Evolutionary conservation across 1,284 basidiomycete genomes (phyloP).

Genomic region (Schizophyllum amplum): DNA sequence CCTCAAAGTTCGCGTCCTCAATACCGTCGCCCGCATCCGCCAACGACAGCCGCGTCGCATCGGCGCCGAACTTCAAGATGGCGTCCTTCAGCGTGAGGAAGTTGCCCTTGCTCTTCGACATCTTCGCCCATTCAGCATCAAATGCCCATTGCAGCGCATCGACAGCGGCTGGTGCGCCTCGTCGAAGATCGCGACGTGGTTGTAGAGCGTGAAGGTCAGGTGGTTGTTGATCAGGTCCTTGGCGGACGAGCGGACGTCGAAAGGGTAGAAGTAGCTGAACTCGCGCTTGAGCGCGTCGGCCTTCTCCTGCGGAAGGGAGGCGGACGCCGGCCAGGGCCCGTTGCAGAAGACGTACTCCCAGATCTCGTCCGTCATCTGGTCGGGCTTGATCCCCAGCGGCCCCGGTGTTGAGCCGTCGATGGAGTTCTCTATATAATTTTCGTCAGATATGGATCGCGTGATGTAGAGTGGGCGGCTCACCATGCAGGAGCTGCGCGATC

Average conservation of each 20-base stretch:
- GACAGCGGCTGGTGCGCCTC: constrained; percentile 90
- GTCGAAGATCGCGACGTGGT: constrained; percentile 91
- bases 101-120: constrained; percentile 96
- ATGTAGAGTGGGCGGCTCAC: constrained; percentile 30
- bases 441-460: not conserved
- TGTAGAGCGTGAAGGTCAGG: constrained; percentile 92
- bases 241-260: constrained; percentile 98
- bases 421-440: constrained; percentile 44
- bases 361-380: constrained; percentile 94
- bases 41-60: constrained; percentile 86
- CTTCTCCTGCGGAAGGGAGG: constrained; percentile 67
- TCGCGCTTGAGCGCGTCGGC: constrained; percentile 84
- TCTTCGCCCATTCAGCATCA: constrained; percentile 99
- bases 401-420: constrained; percentile 79
- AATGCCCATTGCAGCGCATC: constrained; percentile 93
- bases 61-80: constrained; percentile 85
- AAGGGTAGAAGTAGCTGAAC: constrained; percentile 97
- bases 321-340: constrained; percentile 66
- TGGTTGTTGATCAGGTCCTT: constrained; percentile 98
- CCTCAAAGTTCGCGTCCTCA: constrained; percentile 98
- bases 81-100: constrained; percentile 74
- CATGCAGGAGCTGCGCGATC: constrained; percentile 82
- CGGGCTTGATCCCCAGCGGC: constrained; percentile 77
- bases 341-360: constrained; percentile 93
- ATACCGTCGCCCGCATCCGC: constrained; percentile 98